Conservation (phyloP, 768 basidiomycete species). For the Lactifluus echinatus region DNA sequence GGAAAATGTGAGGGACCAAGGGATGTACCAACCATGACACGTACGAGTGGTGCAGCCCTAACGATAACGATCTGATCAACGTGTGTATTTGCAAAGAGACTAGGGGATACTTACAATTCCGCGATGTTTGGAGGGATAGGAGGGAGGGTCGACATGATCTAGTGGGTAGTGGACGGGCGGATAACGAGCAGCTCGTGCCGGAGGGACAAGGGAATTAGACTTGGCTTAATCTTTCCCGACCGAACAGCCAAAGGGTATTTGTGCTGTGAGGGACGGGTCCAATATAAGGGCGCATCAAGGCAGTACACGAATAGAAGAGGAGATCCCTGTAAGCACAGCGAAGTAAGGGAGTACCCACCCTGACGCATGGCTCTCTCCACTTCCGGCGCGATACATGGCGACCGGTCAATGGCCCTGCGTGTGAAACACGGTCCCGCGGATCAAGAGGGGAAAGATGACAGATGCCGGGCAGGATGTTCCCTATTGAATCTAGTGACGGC, state of each 20-base stretch:
- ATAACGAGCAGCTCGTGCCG: not conserved
- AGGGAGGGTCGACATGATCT: not conserved
- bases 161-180: not conserved
- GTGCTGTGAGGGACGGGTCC: not conserved
- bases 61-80: not conserved
- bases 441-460: no score
- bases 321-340: not conserved
- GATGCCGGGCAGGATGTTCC: no score
- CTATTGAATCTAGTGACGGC: no score
- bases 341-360: not conserved
- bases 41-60: conserved; percentile 5
- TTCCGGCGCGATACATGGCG: no score
- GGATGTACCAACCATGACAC: not conserved
- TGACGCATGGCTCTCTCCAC: no score
- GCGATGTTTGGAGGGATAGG: not conserved
- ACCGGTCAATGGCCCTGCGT: no score
- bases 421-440: no score
- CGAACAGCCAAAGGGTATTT: no score
- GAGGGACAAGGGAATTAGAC: not conserved
- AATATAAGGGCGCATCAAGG: not conserved
- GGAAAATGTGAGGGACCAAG: not conserved
- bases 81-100: not conserved
- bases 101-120: not conserved
- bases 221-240: no score
- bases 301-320: not conserved